phyloP scores from a whole-genome alignment of 495 filamentous ascomycete genomes.

The Aspergillus heteromorphus region DNA sequence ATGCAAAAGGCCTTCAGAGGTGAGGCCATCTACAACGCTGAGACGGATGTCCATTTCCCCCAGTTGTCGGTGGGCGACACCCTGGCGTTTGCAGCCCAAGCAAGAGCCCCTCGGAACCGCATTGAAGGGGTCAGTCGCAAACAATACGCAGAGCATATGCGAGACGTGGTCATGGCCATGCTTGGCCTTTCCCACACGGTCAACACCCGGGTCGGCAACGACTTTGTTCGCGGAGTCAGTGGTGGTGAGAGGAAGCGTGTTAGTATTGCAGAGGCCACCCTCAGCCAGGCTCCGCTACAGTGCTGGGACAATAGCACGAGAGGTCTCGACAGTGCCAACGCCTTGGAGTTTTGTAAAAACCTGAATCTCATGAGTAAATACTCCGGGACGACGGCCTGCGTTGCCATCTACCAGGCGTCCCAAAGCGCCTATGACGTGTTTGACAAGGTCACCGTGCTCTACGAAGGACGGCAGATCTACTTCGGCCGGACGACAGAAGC shows the following conservation, averaged over 20 bases:
- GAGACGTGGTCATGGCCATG: constrained; percentile 52
- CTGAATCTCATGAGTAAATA: not conserved
- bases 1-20: constrained; percentile 58
- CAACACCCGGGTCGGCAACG: constrained; percentile 68
- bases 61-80: constrained; percentile 58
- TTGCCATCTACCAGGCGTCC: constrained; percentile 71
- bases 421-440: constrained; percentile 61
- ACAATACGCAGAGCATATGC: constrained; percentile 42
- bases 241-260: constrained; percentile 76
- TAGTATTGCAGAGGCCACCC: constrained; percentile 22
- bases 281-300: constrained; percentile 41
- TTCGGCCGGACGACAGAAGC: constrained; percentile 50
- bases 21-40: constrained; percentile 53
- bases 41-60: constrained; percentile 58
- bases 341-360: not conserved
- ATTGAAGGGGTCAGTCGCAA: constrained; percentile 37
- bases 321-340: constrained; percentile 69
- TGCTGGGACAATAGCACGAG: constrained; percentile 82
- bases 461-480: constrained; percentile 56
- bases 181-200: constrained; percentile 68
- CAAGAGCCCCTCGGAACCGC: constrained; percentile 34
- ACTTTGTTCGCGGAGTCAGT: constrained; percentile 66
- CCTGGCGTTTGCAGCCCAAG: constrained; percentile 50
- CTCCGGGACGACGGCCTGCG: constrained; percentile 15
- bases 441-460: constrained; percentile 43